Conservation (phyloP, 2,329 filamentous ascomycete genomes). For the Hortaea sp. region DNA sequence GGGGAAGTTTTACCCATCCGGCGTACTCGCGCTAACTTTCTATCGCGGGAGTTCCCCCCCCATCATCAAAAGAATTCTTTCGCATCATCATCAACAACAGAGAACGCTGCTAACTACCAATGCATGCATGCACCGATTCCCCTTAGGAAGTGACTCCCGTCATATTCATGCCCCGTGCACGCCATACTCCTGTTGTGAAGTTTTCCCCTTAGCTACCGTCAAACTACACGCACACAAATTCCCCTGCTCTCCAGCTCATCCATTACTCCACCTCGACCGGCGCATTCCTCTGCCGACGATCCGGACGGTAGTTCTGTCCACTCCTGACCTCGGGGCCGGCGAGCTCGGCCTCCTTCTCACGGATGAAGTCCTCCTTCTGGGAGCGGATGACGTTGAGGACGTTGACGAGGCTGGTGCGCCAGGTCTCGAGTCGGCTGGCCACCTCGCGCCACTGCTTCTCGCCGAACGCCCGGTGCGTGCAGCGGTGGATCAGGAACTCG, state of each 20-base stretch:
- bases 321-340: background rate
- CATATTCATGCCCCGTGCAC: background rate
- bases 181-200: background rate
- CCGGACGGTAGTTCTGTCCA: slow-evolving; percentile 8
- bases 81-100: background rate
- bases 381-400: slow-evolving; percentile 69
- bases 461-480: slow-evolving; percentile 92
- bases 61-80: too few relatives aligned
- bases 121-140: background rate
- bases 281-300: slow-evolving; percentile 9
- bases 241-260: background rate
- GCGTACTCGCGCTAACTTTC: too few relatives aligned
- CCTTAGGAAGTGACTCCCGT: background rate
- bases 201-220: background rate
- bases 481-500: slow-evolving; percentile 90
- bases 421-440: slow-evolving; percentile 79
- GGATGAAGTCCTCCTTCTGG: slow-evolving; percentile 70
- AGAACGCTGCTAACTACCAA: background rate
- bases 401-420: slow-evolving; percentile 69
- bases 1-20: too few relatives aligned
- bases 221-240: background rate
- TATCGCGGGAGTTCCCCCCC: too few relatives aligned
- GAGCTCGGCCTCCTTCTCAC: slow-evolving; percentile 66
- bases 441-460: slow-evolving; percentile 98
- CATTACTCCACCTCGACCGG: background rate